Evolutionary conservation across 345 rosid genomes (phyloP), one percentile per base, ranked within the genome.

Genomic region (Bretschneidera sinensis): DNA sequence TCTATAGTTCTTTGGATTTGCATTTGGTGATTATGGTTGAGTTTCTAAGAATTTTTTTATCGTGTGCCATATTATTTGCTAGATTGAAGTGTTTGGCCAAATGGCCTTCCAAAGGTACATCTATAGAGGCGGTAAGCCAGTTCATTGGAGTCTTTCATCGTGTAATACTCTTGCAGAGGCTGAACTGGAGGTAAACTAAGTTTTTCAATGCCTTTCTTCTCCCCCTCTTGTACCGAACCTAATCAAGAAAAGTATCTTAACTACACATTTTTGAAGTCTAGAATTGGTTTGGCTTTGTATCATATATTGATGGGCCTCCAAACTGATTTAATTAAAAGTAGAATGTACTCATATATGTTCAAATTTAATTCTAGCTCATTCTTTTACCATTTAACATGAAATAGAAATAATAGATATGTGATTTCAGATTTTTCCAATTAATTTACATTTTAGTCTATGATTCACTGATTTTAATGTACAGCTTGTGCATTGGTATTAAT

Each of bases 141-240:
- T 92, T 74, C 91, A 89, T 69, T 92, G 97, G 98, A 92, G 97
- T 77, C 97, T 97, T 59, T 87, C 96, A 64, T 87, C 98, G 21
- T 85, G 88, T 53, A 92, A 97, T 55, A 97, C 98, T 69, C 98
- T 92, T 76, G 97, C 98, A 53, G 98, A 89, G 81, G 96, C 98
- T 19, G 98, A 92, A 78, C 76, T 92, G 78, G 98, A 92, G 94
- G 98, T 92, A 77, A 53, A 69, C 21, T 34, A 61, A 28, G 45
- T 64, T 48, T 50, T 50, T 13, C 63, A n/a, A 2, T 43, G 14
- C 31, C 28, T n/a, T n/a, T n/a, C 17, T 21, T 43, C n/a, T 62
- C 57, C 20, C 54, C 17, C 57, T 45, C 49, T 51, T 33, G 48
- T 19, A 49, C 15, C 62, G 14, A 60, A 55, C 48, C 47, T 55